These are phyloP conservation scores for Leccinum olivaceopallidum DNA, from an alignment of 768 basidiomycete genomes.

Conservation along the genomic window DNA sequence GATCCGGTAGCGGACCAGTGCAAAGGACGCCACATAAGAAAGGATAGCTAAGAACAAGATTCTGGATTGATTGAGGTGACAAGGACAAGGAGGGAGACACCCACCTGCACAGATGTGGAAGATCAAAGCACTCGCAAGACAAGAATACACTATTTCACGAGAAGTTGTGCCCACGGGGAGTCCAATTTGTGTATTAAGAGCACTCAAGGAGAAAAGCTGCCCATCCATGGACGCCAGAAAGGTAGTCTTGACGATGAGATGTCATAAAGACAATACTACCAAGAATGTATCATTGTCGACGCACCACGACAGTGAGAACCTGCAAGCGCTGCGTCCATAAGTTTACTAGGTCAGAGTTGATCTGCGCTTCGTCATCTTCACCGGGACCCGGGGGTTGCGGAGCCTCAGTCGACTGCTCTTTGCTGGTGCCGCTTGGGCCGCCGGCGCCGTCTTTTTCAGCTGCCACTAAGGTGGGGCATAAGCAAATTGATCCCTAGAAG, in stretches of 20 bases:
- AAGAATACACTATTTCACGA: constrained; percentile 29
- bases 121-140: constrained; percentile 32
- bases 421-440: constrained; percentile 4
- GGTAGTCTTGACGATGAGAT: constrained; percentile 24
- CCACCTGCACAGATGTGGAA: constrained; percentile 32
- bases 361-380: constrained; percentile 11
- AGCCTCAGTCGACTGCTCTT: constrained; percentile 6
- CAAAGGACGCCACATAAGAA: constrained; percentile 30
- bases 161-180: background rate
- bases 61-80: background rate
- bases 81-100: constrained; percentile 7
- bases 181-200: constrained; percentile 23
- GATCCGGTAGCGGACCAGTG: constrained; percentile 29
- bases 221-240: constrained; percentile 32
- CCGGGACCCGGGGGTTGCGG: constrained; percentile 1
- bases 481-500: background rate
- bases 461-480: background rate
- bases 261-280: background rate
- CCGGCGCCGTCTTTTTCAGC: constrained; percentile 6
- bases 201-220: constrained; percentile 27
- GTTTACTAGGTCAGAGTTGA: constrained; percentile 21
- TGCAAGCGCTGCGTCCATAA: constrained; percentile 31
- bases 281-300: constrained; percentile 6
- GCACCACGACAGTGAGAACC: constrained; percentile 28
- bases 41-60: constrained; percentile 21